Conservation (phyloP, 305 asterid species). For the Fraxinus greggii region DNA sequence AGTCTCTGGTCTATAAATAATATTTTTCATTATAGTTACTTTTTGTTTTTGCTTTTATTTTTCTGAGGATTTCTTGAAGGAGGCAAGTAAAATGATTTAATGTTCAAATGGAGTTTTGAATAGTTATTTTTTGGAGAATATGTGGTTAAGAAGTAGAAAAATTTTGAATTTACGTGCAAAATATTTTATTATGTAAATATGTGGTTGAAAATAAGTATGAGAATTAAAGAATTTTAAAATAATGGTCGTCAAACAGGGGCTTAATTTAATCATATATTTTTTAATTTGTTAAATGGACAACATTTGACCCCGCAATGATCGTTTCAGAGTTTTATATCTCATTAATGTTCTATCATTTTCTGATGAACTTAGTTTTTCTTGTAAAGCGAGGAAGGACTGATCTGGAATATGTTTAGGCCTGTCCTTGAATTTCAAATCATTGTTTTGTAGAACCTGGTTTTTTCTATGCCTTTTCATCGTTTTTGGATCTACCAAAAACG, state of each 20-base stretch:
- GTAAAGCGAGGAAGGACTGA: neutral
- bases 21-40: neutral
- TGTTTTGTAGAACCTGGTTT: neutral
- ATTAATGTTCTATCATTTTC: neutral
- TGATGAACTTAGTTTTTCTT: neutral
- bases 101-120: neutral
- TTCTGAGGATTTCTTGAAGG: neutral
- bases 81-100: neutral
- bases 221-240: no score
- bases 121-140: no score
- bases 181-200: no score
- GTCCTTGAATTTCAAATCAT: neutral
- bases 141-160: no score
- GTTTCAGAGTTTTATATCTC: neutral
- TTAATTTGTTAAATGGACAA: neutral
- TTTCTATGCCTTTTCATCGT: neutral
- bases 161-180: no score
- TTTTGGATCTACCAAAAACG: neutral
- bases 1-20: neutral
- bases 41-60: neutral
- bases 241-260: no score
- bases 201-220: no score
- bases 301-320: neutral
- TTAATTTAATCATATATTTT: neutral
- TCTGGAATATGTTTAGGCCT: neutral